Evolutionary conservation across 352 stramenopile species (phyloP).

Genomic region (Globisporangium echinulatum): DNA sequence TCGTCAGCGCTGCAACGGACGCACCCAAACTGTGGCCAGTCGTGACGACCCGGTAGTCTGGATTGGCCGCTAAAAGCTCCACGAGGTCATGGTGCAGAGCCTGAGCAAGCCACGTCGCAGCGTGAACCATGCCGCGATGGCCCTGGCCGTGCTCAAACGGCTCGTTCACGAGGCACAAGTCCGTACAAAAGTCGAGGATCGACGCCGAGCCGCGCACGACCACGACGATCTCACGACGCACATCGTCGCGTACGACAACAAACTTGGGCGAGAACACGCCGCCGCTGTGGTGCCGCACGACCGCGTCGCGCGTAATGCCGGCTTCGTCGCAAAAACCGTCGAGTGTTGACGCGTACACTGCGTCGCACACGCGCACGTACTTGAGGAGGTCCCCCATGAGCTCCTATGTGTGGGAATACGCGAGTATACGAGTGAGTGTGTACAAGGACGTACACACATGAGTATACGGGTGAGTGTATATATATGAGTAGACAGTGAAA

Average conservation of each 20-base stretch:
- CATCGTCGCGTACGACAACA: slow-evolving; percentile 54
- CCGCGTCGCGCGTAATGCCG: slow-evolving; percentile 21
- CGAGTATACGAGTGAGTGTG: neutral
- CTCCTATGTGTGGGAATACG: neutral
- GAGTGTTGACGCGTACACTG: slow-evolving; percentile 55
- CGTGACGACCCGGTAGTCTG: slow-evolving; percentile 46
- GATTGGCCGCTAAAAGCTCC: slow-evolving; percentile 29
- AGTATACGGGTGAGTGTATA: too few relatives aligned
- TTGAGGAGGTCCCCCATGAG: slow-evolving; percentile 13
- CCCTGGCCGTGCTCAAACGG: slow-evolving; percentile 59
- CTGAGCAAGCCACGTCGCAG: slow-evolving; percentile 58
- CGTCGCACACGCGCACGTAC: slow-evolving; percentile 46
- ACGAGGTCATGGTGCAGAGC: slow-evolving; percentile 47
- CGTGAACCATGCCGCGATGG: slow-evolving; percentile 79
- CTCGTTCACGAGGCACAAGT: slow-evolving; percentile 74
- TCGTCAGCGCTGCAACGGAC: slow-evolving; percentile 53
- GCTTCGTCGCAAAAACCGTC: slow-evolving; percentile 52
- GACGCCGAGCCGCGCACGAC: slow-evolving; percentile 63
- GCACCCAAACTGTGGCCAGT: slow-evolving; percentile 75
- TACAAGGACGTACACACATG: too few relatives aligned
- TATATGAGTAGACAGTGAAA: too few relatives aligned
- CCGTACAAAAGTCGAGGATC: slow-evolving; percentile 78
- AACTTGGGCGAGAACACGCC: slow-evolving; percentile 80
- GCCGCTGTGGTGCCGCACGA: slow-evolving; percentile 47
- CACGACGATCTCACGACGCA: slow-evolving; percentile 46